Conservation (phyloP, 2,329 filamentous ascomycete genomes). For the Rhytidhysteron rufulum region DNA sequence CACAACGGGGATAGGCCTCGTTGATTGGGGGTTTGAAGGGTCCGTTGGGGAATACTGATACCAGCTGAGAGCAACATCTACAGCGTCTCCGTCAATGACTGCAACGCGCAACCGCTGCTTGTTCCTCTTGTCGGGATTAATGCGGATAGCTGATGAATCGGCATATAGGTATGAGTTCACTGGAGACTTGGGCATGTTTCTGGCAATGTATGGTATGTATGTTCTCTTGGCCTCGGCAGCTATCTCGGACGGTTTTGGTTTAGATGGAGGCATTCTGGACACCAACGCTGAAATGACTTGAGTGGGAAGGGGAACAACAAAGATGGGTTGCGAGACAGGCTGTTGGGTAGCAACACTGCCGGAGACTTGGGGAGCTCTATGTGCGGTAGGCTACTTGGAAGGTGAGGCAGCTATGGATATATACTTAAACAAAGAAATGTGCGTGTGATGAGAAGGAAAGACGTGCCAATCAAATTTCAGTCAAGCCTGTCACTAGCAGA, state of each 20-base stretch:
- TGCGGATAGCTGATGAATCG: conserved; percentile 34
- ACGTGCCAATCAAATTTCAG: conserved; percentile 25
- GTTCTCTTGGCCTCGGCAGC: conserved; percentile 69
- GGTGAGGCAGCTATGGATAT: conserved; percentile 26
- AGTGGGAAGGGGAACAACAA: too few relatives aligned
- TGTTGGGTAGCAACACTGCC: too few relatives aligned
- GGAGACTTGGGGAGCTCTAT: too few relatives aligned
- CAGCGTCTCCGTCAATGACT: conserved; percentile 43
- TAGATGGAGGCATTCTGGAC: conserved; percentile 53
- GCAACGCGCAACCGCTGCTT: conserved; percentile 40
- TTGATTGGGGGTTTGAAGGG: conserved; percentile 13
- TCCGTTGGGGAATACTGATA: conserved; percentile 36
- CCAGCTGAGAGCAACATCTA: conserved; percentile 58
- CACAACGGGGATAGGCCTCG: conserved; percentile 58
- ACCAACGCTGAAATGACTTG: not conserved
- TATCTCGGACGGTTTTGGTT: conserved; percentile 64
- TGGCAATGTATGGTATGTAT: conserved; percentile 63
- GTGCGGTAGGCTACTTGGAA: too few relatives aligned
- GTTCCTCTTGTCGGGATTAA: conserved; percentile 46
- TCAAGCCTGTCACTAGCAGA: conserved; percentile 26
- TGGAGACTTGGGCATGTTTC: conserved; percentile 52
- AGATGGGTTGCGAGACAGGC: too few relatives aligned
- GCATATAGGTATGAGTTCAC: conserved; percentile 58
- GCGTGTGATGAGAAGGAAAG: conserved; percentile 21
- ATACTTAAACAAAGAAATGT: conserved; percentile 16